These are phyloP conservation scores for Thalia dealbata DNA, from an alignment of 176 grass and related monocot genomes.

Conservation along the genomic window DNA sequence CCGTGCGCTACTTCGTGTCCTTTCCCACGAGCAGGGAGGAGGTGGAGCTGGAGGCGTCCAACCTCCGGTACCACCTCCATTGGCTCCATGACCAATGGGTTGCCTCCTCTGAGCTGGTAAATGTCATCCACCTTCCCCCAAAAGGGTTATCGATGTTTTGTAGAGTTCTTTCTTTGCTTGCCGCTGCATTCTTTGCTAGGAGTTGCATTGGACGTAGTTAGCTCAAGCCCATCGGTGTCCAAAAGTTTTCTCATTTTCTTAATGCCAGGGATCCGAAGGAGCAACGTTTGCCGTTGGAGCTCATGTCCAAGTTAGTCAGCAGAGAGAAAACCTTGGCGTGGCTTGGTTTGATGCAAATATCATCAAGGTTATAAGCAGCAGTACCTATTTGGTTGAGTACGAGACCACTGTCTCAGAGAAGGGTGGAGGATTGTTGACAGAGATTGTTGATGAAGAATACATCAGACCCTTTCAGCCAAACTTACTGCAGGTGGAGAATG, in stretches of 20 bases:
- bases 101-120: slow-evolving; percentile 7
- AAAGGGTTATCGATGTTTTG: no score
- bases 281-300: slow-evolving; percentile 27
- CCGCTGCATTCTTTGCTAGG: background rate
- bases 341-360: slow-evolving; percentile 54
- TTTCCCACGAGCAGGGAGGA: slow-evolving; percentile 55
- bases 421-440: background rate
- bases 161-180: no score
- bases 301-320: slow-evolving; percentile 39
- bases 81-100: slow-evolving; percentile 32
- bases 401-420: slow-evolving; percentile 15
- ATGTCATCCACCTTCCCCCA: background rate
- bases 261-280: background rate
- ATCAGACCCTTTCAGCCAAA: slow-evolving; percentile 35
- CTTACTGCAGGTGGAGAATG: slow-evolving; percentile 7
- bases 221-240: no score
- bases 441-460: slow-evolving; percentile 47
- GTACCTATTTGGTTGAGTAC: slow-evolving; percentile 42
- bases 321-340: slow-evolving; percentile 21
- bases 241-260: background rate
- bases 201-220: background rate
- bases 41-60: slow-evolving; percentile 21
- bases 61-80: slow-evolving; percentile 35
- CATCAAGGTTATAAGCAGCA: slow-evolving; percentile 17
- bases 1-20: slow-evolving; percentile 27